Evolutionary conservation across 306 rosid species (phyloP).

Genomic region (Sechiopsis laciniata): DNA sequence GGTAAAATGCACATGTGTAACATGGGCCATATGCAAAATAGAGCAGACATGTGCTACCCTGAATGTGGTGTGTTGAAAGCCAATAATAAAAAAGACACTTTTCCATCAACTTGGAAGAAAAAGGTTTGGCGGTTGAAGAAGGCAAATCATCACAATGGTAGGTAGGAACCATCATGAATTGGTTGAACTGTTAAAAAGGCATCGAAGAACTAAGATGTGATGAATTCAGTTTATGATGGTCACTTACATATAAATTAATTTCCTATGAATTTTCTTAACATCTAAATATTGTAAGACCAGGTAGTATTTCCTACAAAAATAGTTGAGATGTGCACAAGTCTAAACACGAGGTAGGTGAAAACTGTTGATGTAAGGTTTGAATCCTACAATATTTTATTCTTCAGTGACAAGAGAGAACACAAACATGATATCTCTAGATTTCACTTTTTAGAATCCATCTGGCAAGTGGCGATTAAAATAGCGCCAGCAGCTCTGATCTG

Average conservation of each 20-base stretch:
- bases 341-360: not conserved
- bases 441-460: not conserved
- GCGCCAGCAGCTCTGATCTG: not conserved
- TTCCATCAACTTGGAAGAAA: conserved; percentile 17
- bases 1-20: conserved; percentile 5
- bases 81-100: not conserved
- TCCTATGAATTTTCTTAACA: too few species aligned
- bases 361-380: conserved; percentile 8
- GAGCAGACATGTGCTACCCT: conserved; percentile 16
- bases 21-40: conserved; percentile 18
- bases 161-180: not conserved
- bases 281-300: too few species aligned
- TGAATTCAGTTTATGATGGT: too few species aligned
- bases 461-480: conserved; percentile 13
- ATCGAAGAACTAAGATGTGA: too few species aligned
- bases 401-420: not conserved
- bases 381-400: conserved; percentile 18
- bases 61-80: conserved; percentile 7
- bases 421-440: not conserved
- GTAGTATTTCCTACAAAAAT: too few species aligned
- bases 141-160: conserved; percentile 17
- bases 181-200: too few species aligned
- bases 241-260: too few species aligned
- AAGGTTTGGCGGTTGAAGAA: conserved; percentile 26
- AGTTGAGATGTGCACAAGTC: too few species aligned